These are phyloP conservation scores for Pichia sp. DNA, from an alignment of 1,139 yeast species.

Conservation along the genomic window DNA sequence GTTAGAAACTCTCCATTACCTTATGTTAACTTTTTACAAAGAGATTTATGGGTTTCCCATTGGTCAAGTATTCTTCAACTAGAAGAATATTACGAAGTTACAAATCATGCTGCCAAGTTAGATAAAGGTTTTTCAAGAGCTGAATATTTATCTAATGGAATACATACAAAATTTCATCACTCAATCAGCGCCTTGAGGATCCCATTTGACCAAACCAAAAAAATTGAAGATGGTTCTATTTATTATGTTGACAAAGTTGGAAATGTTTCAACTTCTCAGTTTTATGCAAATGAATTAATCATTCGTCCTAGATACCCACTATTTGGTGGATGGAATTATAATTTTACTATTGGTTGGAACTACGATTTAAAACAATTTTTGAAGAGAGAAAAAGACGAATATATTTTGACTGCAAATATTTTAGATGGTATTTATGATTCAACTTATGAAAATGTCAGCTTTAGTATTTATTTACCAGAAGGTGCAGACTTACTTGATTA, in stretches of 20 bases:
- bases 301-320: slow-evolving; percentile 86
- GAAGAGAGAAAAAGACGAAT: slow-evolving; percentile 33
- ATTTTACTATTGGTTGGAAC: slow-evolving; percentile 93
- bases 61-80: slow-evolving; percentile 59
- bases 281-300: slow-evolving; percentile 43
- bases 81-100: slow-evolving; percentile 81
- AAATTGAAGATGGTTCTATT: slow-evolving; percentile 36
- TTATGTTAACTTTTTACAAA: slow-evolving; percentile 51
- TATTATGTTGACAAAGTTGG: slow-evolving; percentile 90
- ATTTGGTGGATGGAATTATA: slow-evolving; percentile 95
- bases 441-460: slow-evolving; percentile 55
- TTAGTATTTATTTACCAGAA: slow-evolving; percentile 79
- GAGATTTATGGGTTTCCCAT: slow-evolving; percentile 82
- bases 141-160: slow-evolving; percentile 59
- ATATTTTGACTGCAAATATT: slow-evolving; percentile 62
- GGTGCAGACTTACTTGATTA: slow-evolving; percentile 64
- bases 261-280: slow-evolving; percentile 77
- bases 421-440: slow-evolving; percentile 67
- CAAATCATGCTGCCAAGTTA: slow-evolving; percentile 69
- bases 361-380: slow-evolving; percentile 50
- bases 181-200: slow-evolving; percentile 53
- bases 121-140: slow-evolving; percentile 68
- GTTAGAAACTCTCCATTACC: slow-evolving; percentile 64
- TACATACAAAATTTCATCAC: slow-evolving; percentile 38
- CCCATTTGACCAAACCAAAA: slow-evolving; percentile 34